Percentiles rank a stretch among this genome's conserved stretches.
phyloP scores from a whole-genome alignment of 331 rosid species.

The Saraca asoca region DNA sequence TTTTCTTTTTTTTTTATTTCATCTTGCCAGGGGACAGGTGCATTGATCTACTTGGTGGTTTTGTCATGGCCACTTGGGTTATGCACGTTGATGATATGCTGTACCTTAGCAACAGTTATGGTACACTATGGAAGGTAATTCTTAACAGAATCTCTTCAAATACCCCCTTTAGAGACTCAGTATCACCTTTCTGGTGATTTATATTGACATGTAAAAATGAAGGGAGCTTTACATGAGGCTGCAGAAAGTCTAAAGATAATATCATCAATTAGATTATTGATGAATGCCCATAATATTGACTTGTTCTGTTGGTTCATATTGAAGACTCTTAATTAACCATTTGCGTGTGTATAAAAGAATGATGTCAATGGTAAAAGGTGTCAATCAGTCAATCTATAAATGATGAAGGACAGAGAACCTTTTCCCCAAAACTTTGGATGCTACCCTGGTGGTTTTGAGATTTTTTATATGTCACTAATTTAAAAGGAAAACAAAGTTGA shows the following conservation, averaged over 20 bases:
- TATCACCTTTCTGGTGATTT: constrained; percentile 24
- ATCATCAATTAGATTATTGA: neutral
- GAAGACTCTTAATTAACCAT: constrained; percentile 17
- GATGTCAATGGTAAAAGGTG: neutral
- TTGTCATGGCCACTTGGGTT: constrained; percentile 95
- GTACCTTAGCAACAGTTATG: constrained; percentile 70
- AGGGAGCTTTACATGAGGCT: constrained; percentile 19
- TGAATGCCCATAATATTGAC: constrained; percentile 19
- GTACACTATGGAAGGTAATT: constrained; percentile 77
- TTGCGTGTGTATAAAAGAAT: neutral
- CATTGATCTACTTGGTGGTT: constrained; percentile 72
- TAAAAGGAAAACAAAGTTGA: neutral
- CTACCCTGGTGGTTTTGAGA: constrained; percentile 8
- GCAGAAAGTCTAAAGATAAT: constrained; percentile 20
- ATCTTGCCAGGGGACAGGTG: constrained; percentile 73
- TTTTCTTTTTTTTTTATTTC: constrained; percentile 13
- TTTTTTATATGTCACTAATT: neutral
- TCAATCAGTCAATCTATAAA: constrained; percentile 11
- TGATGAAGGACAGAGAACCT: constrained; percentile 7
- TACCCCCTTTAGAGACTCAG: constrained; percentile 30
- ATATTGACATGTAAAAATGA: neutral
- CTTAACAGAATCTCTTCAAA: constrained; percentile 29
- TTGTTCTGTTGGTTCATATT: constrained; percentile 16
- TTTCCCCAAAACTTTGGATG: constrained; percentile 6
- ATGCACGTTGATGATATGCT: constrained; percentile 71